Evolutionary conservation across 2,329 filamentous ascomycete species (phyloP).

Genomic region (Cytospora mali): DNA sequence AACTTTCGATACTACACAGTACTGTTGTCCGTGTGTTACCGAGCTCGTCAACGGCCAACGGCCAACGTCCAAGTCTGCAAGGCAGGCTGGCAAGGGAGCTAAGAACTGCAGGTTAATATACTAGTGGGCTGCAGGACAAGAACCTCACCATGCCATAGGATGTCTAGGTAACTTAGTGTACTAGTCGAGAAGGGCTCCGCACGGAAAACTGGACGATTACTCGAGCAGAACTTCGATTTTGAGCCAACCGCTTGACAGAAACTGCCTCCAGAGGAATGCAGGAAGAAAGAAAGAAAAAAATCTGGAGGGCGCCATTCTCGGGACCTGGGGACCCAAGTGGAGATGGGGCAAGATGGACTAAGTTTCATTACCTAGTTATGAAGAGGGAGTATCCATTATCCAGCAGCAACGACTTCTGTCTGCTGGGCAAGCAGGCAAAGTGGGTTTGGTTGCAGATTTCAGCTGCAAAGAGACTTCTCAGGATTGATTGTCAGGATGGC

Average conservation of each 20-base stretch:
- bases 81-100: neutral
- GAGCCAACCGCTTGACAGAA: neutral
- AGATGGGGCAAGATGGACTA: neutral
- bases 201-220: neutral
- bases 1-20: neutral
- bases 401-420: too few species aligned
- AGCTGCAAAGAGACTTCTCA: neutral
- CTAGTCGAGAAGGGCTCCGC: neutral
- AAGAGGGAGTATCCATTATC: too few species aligned
- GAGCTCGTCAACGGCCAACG: neutral
- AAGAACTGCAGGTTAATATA: neutral
- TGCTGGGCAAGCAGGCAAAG: too few species aligned
- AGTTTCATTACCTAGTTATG: too few species aligned
- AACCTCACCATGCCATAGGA: neutral
- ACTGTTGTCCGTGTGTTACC: neutral
- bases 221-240: neutral
- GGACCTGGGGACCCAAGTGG: neutral
- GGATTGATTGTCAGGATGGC: too few species aligned
- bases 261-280: too few species aligned
- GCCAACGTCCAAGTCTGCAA: neutral
- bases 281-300: neutral
- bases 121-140: neutral
- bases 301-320: neutral
- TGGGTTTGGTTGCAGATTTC: neutral
- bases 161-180: neutral